These are phyloP conservation scores for Fusarium algeriense DNA, from an alignment of 2,329 filamentous ascomycete species.

Conservation along the genomic window DNA sequence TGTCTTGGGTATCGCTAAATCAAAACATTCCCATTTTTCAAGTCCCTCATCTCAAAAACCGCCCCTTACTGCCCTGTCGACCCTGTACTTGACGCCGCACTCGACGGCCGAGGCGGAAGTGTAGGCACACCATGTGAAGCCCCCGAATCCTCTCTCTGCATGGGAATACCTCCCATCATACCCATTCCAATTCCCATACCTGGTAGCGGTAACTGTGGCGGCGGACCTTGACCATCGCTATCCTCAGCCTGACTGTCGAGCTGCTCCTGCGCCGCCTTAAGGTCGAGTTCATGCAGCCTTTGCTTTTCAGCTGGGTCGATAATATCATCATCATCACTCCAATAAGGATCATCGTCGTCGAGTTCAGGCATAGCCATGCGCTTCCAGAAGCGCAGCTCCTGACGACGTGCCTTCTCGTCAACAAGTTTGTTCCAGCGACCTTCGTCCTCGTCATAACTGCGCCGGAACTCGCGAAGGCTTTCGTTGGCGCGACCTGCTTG, in stretches of 20 bases:
- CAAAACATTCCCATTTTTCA: constrained; percentile 38
- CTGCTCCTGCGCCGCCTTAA: constrained; percentile 58
- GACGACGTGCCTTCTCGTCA: constrained; percentile 64
- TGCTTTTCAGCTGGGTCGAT: constrained; percentile 72
- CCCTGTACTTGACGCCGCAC: constrained; percentile 58
- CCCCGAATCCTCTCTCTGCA: constrained; percentile 54
- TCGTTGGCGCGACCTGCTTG: constrained; percentile 70
- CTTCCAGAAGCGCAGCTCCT: constrained; percentile 76
- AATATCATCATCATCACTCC: constrained; percentile 75
- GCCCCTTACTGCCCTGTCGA: constrained; percentile 55
- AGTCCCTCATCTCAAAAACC: background rate
- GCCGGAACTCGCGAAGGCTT: constrained; percentile 67
- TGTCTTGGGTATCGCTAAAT: constrained; percentile 49
- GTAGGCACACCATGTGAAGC: constrained; percentile 45
- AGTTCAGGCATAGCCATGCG: constrained; percentile 73
- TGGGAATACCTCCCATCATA: constrained; percentile 55
- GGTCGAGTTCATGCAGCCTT: constrained; percentile 63
- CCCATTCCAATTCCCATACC: constrained; percentile 42
- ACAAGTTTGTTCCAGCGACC: constrained; percentile 66
- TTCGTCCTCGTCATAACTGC: constrained; percentile 68
- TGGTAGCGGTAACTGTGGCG: constrained; percentile 38
- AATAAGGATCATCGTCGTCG: constrained; percentile 69
- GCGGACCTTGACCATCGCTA: constrained; percentile 48
- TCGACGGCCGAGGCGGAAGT: constrained; percentile 53
- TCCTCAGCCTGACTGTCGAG: constrained; percentile 52